A percentile compares a stretch with the other conserved stretches of the same genome.
These are phyloP conservation scores for Serendipita sp. DNA, from an alignment of 768 basidiomycete species.

Conservation along the genomic window DNA sequence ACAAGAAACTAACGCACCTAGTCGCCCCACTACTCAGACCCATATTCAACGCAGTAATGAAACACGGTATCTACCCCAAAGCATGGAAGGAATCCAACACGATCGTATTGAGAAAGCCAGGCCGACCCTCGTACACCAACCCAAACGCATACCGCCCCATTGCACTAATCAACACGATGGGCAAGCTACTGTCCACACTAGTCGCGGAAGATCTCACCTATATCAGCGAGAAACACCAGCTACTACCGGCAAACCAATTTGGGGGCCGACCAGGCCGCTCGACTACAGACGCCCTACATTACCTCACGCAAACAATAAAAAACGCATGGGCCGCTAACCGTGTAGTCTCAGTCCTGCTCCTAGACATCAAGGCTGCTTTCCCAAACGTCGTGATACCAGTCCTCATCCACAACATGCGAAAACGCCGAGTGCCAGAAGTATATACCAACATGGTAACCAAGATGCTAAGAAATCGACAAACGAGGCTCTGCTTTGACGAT, in stretches of 20 bases:
- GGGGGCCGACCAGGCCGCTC: slow-evolving; percentile 4
- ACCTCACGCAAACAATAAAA: neutral
- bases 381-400: neutral
- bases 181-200: slow-evolving; percentile 15
- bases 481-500: slow-evolving; percentile 6
- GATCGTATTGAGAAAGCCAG: slow-evolving; percentile 15
- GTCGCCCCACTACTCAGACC: too few species aligned
- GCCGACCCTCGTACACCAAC: slow-evolving; percentile 13
- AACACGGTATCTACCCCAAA: too few species aligned
- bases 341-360: neutral
- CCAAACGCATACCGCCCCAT: slow-evolving; percentile 17
- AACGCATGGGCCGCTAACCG: neutral
- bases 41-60: too few species aligned
- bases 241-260: neutral
- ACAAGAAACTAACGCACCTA: too few species aligned
- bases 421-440: slow-evolving; percentile 4
- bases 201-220: slow-evolving; percentile 10
- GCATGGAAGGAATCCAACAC: slow-evolving; percentile 7
- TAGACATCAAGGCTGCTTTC: slow-evolving; percentile 4
- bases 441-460: neutral
- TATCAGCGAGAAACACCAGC: neutral
- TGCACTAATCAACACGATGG: slow-evolving; percentile 14
- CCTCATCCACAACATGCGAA: slow-evolving; percentile 3
- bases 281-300: slow-evolving; percentile 1
- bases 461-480: slow-evolving; percentile 5